Evolutionary conservation across 202 grass and related monocot genomes (phyloP).

Genomic region (Zoysia matrella): DNA sequence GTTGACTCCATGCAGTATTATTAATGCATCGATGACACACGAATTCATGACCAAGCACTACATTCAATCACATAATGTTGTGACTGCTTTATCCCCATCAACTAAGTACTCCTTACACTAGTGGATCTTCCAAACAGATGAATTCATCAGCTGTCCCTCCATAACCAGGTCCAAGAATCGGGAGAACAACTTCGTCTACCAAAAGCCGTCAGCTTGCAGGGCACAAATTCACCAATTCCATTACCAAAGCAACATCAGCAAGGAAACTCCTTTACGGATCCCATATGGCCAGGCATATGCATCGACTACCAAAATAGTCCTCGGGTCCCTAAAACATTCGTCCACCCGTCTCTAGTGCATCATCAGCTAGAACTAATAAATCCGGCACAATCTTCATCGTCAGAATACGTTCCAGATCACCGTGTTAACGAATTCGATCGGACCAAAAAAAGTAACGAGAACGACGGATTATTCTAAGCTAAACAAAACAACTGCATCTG

Average conservation of each 20-base stretch:
- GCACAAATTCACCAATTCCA: background rate
- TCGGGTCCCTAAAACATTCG: background rate
- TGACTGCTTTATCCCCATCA: background rate
- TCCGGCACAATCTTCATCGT: background rate
- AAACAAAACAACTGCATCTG: background rate
- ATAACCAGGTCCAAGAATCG: background rate
- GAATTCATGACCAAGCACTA: background rate
- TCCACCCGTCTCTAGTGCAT: background rate
- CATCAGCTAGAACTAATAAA: background rate
- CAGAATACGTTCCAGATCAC: background rate
- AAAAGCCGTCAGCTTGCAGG: background rate
- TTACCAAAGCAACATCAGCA: conserved; percentile 1
- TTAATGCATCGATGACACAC: background rate
- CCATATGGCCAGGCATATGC: background rate
- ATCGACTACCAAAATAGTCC: background rate
- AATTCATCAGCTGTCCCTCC: background rate
- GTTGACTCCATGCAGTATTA: background rate
- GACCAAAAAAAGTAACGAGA: background rate
- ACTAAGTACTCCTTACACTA: background rate
- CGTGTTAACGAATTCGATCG: background rate
- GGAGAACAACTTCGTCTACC: background rate
- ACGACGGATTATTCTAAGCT: background rate
- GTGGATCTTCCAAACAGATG: no score
- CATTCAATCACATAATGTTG: background rate
- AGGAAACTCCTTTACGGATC: conserved; percentile 17